A percentile compares a stretch with the other conserved stretches of the same genome.
Conservation (phyloP, 768 basidiomycete genomes). For the Kwoniella heveanensis region DNA sequence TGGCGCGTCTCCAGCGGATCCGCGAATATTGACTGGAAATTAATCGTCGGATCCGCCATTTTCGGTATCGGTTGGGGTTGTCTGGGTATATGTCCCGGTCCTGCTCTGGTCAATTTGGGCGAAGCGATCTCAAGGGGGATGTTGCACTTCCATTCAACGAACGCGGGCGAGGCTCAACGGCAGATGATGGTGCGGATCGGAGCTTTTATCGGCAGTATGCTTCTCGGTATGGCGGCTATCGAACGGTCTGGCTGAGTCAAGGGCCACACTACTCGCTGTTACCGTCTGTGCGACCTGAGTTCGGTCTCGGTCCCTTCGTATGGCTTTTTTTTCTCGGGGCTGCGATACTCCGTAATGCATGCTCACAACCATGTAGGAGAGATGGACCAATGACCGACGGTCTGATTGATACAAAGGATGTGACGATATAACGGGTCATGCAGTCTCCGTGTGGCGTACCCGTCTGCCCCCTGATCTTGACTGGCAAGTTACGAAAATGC, state of each 20-base stretch:
- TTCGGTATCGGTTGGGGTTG: constrained; percentile 58
- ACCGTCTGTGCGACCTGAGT: background rate
- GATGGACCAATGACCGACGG: too few species aligned
- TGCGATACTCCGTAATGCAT: too few species aligned
- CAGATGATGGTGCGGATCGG: background rate
- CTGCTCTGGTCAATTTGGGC: constrained; percentile 40
- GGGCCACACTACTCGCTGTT: too few species aligned
- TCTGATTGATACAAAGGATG: too few species aligned
- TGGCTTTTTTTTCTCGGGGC: too few species aligned
- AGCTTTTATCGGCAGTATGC: background rate
- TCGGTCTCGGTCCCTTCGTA: too few species aligned
- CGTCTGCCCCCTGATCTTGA: too few species aligned
- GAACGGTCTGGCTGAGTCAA: too few species aligned
- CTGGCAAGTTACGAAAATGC: too few species aligned
- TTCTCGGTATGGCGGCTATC: background rate
- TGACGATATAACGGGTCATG: too few species aligned
- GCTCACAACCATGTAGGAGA: too few species aligned
- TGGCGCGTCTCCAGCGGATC: constrained; percentile 42
- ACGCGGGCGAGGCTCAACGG: background rate
- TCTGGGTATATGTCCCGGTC: constrained; percentile 56
- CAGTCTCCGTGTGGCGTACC: too few species aligned
- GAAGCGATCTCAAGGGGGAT: constrained; percentile 3
- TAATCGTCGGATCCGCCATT: constrained; percentile 45
- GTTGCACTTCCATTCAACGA: background rate
- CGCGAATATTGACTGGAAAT: constrained; percentile 38